These are phyloP conservation scores for Juglanconis oblonga DNA, from an alignment of 2,329 filamentous ascomycete species.

Conservation along the genomic window DNA sequence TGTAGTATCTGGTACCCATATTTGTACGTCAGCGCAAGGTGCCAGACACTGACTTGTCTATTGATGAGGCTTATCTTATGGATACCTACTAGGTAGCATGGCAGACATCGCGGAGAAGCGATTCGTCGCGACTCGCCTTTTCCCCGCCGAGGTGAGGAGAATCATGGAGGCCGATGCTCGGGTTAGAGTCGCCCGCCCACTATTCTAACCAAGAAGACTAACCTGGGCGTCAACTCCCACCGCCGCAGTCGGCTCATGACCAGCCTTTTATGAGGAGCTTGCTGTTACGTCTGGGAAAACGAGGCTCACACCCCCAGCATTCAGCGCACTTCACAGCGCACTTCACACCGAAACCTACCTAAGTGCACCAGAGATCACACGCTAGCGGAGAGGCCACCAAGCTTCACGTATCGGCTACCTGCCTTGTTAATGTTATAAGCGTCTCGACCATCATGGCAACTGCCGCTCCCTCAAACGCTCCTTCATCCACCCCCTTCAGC, in stretches of 20 bases:
- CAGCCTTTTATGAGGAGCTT: not conserved
- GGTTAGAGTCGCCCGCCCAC: slow-evolving; percentile 4
- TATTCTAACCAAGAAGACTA: not conserved
- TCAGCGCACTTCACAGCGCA: not conserved
- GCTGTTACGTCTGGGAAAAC: not conserved
- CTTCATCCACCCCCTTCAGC: slow-evolving; percentile 1
- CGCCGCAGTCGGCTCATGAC: not conserved
- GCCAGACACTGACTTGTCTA: no score
- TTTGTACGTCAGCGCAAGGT: no score
- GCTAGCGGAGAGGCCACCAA: not conserved
- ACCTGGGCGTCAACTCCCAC: not conserved
- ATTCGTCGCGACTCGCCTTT: not conserved
- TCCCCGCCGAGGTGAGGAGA: not conserved
- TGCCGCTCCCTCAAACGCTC: not conserved
- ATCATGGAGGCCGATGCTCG: not conserved
- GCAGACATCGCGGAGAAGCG: not conserved
- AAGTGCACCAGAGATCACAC: not conserved
- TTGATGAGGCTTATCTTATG: no score
- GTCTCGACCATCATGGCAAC: not conserved
- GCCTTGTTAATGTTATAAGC: not conserved
- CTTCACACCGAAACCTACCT: not conserved
- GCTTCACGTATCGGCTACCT: not conserved
- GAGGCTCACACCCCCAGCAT: no score
- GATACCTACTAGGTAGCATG: not conserved
- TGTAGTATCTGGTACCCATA: no score